A percentile compares a stretch with the other conserved stretches of the same genome.
phyloP scores from a whole-genome alignment of 371 early-diverging fungal species.

The Mortierella sp. region DNA sequence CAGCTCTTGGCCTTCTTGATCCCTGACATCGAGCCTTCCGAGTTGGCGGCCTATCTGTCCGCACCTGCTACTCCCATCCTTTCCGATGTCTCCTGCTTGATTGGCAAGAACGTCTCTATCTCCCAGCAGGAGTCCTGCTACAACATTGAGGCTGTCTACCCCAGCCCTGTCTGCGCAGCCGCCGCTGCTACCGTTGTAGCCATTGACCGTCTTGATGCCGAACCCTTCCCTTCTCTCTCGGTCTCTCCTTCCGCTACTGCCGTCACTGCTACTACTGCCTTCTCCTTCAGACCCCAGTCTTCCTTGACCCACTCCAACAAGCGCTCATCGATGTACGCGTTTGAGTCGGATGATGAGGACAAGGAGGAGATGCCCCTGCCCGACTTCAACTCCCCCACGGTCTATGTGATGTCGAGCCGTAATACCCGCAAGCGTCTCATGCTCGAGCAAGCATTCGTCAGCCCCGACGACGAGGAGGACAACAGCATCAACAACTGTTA shows the following conservation, averaged over 20 bases:
- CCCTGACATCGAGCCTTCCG: conserved; percentile 56
- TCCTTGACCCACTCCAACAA: conserved; percentile 21
- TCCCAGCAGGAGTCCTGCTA: conserved; percentile 10
- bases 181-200: conserved; percentile 55
- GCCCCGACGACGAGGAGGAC: conserved; percentile 44
- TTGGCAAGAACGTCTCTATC: conserved; percentile 25
- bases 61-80: conserved; percentile 47
- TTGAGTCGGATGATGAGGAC: conserved; percentile 47
- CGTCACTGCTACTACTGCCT: not conserved
- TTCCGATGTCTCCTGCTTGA: conserved; percentile 50
- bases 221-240: conserved; percentile 15
- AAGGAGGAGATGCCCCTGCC: conserved; percentile 13
- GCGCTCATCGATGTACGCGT: conserved; percentile 52
- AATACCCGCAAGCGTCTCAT: conserved; percentile 58
- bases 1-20: conserved; percentile 55
- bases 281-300: not conserved
- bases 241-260: conserved; percentile 10
- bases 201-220: conserved; percentile 35
- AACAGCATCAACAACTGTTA: conserved; percentile 33
- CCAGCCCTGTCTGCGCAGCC: conserved; percentile 55
- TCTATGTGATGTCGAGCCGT: conserved; percentile 56
- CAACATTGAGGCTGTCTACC: conserved; percentile 41
- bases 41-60: conserved; percentile 54
- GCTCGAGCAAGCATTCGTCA: conserved; percentile 55
- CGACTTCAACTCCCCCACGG: conserved; percentile 21